Evolutionary conservation across 352 stramenopile species (phyloP), one percentile per base, ranked within the genome.

Genomic region (Globisporangium spinosum): DNA sequence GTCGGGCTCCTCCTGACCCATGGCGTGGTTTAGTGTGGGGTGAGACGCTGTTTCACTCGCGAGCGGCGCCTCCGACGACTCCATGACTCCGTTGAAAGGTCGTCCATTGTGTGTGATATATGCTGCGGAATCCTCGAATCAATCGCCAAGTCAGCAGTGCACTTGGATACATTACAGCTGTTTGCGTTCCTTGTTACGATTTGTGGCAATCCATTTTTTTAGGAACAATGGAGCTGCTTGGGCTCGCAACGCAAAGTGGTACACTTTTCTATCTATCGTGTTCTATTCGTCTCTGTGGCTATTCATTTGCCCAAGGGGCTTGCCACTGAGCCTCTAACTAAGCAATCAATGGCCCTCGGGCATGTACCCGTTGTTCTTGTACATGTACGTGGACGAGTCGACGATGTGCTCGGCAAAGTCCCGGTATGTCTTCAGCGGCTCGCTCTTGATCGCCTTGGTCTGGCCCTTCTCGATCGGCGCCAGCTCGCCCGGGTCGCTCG

Each of bases 351-450:
- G 40, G 4, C 15, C 15, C 4, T 49, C 40, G 40, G 77, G 76
- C 47, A 78, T 80, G 60, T 89, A 89, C 51, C 78, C 77, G 64
- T 90, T 85, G 53, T 79, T 80, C 47, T 87, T 73, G 53, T 82
- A 89, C 23, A 90, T 71, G 58, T 88, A 90, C 72, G 84, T 79
- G 73, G 88, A 82, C 70, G 88, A 65, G 56, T 89, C 79, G 58
- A 90, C 74, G 15, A 77, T 73, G 64, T 82, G 76, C 5, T 78
- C 77, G 29, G 83, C 80, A 51, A 79, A 80, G 35, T 83, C 77
- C 32, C 80, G 77, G 69, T 82, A 70, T 23, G 74, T 70, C 25
- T 40, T 20, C 12, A 73, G 73, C 32, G 74, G 81, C 17, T 67
- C 70, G 1, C 78, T 72, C 82, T 88, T 89, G 55, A 72, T 74